Base-by-base conservation (phyloP, 371 early-diverging fungal genomes). In the Mortierella sp. region DNA sequence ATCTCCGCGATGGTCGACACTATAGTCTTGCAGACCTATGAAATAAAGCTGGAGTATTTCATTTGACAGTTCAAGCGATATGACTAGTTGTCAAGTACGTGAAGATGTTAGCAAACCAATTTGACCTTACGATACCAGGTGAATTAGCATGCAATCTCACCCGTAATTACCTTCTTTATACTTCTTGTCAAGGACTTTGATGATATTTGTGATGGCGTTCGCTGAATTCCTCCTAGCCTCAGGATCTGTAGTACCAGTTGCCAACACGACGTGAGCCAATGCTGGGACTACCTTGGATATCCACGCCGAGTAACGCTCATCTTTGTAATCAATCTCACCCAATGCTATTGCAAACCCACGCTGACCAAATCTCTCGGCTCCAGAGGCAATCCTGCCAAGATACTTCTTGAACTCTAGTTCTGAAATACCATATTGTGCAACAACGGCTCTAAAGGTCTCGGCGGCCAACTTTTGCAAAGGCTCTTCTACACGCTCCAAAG, bases 1-100 rank as follows among this genome's bases (percentile, higher is more conserved):
- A 83, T 99, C 99, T 19, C 99, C 99, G 31, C 97, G 91, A 42
- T 92, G 90, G 70, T 98, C 97, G 1, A 89, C 89, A 47, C 91
- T 92, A 72, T 97, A 96, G 78, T 99, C 98, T 10, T 89, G 85
- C 55, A 97, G 82, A 13, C 93, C 94, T 0, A 53, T 66, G 26
- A 89, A 66, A 28, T 91, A 81, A 2, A 86, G 74, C 0, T 79
- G 59, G 15, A 91, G 40, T 9, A 92, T 68, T 3, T 35, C 54
- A n/a, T 72, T 67, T 35, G 89, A 90, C 15, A 87, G 66, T 7
- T 80, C 75, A 26, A 55, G 64, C 7, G 86, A 67, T 12, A 89
- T 53, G 31, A 70, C 89, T 88, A 64, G 8, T n/a, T 6, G 4
- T 40, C 35, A 15, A 31, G 34, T 1, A 37, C 17, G 28, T 10